A percentile compares a stretch with the other conserved stretches of the same genome.
Conservation (phyloP, 2,329 filamentous ascomycete species). For the Xylariaceae sp. region DNA sequence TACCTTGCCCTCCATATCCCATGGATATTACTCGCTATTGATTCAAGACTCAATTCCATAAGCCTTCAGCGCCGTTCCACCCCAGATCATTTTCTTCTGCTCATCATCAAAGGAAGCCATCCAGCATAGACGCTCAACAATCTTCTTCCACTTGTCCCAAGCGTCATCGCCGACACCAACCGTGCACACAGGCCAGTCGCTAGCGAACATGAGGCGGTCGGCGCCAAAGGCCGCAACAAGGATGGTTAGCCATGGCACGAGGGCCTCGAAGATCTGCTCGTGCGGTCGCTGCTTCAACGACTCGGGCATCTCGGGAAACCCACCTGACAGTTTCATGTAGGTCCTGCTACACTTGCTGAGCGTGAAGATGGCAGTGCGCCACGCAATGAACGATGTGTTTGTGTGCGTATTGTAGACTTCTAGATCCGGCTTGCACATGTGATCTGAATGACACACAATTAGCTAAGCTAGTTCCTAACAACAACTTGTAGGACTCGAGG, state of each 20-base stretch:
- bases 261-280: slow-evolving; percentile 65
- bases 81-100: slow-evolving; percentile 73
- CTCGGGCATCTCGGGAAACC: slow-evolving; percentile 78
- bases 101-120: slow-evolving; percentile 66
- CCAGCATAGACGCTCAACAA: slow-evolving; percentile 73
- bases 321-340: slow-evolving; percentile 94
- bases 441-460: slow-evolving; percentile 61
- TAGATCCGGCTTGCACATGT: slow-evolving; percentile 88
- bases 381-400: slow-evolving; percentile 68
- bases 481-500: too few relatives aligned
- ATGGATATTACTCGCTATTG: background rate
- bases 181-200: slow-evolving; percentile 93
- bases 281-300: slow-evolving; percentile 55
- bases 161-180: slow-evolving; percentile 63
- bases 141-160: slow-evolving; percentile 77
- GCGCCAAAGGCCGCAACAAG: slow-evolving; percentile 76
- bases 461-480: background rate
- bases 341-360: slow-evolving; percentile 69
- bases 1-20: background rate
- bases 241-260: slow-evolving; percentile 75
- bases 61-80: slow-evolving; percentile 72
- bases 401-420: slow-evolving; percentile 62
- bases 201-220: slow-evolving; percentile 82
- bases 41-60: slow-evolving; percentile 59
- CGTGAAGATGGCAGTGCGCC: slow-evolving; percentile 71